Evolutionary conservation across 768 basidiomycete species (phyloP), one percentile per base, ranked within the genome.

Genomic region (Phylloporus arenicola): DNA sequence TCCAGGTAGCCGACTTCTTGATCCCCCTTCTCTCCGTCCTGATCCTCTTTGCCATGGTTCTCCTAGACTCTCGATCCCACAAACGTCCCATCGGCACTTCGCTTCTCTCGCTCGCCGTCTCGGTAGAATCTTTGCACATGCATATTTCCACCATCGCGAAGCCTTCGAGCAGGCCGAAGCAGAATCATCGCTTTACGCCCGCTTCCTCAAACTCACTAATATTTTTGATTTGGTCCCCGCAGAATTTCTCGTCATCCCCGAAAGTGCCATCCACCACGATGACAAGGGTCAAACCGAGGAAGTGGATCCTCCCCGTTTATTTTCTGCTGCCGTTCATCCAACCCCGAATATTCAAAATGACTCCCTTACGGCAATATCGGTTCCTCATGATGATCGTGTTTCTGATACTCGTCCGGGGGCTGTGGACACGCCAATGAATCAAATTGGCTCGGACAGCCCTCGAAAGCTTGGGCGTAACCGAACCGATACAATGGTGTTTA

Each of bases 61-160:
- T 24, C 46, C 39, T 29, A 93, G 92, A 22, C 75, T 97, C 2
- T 83, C 83, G 48, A 90, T 97, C 46, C 89, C 89, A 2, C 72
- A 73, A 38, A 78, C 86, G 3, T 95, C 92, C 0, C 78, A 84
- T 54, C 80, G 88, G n/a, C 92, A 92, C 68, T 96, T 94, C 67
- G 78, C 86, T 43, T 91, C 89, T 14, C 83, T 95, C 20, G 90
- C 91, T 17, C 82, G 95, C 0, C 83, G 95, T 13, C 82, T 98
- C 2, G 92, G 92, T 1, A 83, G 95, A 33, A 93, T 97, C 55
- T 97, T 99, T 63, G 90, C 91, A 0, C 95, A 99, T 68, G 92
- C 93, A 2, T 97, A 92, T 74, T 94, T 86, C 71, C 91, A 92
- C 65, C 92, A 95, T 68, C 85, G 90, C 55, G 92, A 93, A 64